A percentile compares a stretch with the other conserved stretches of the same genome.
phyloP scores from a whole-genome alignment of 345 rosid species.

The Eucalyptus rudis region DNA sequence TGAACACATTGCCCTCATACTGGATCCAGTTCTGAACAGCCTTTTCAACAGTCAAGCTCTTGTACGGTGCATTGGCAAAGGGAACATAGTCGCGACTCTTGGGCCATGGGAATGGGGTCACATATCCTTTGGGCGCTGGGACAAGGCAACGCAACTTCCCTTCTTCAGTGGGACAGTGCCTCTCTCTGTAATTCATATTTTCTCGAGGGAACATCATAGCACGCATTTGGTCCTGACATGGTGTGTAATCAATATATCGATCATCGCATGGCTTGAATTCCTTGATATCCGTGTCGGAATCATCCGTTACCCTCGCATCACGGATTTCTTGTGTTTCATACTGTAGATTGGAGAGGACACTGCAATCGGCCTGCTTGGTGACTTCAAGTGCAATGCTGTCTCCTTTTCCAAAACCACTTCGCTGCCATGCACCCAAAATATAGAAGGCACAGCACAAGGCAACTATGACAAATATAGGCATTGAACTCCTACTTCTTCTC shows the following conservation, averaged over 20 bases:
- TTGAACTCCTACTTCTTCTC: constrained; percentile 23
- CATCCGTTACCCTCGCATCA: not conserved
- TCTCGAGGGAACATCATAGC: constrained; percentile 57
- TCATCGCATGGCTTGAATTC: constrained; percentile 30
- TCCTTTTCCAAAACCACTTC: constrained; percentile 63
- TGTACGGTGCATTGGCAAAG: constrained; percentile 57
- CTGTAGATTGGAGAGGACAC: constrained; percentile 24
- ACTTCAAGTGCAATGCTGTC: constrained; percentile 38
- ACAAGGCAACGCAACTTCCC: constrained; percentile 45
- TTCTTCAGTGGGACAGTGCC: constrained; percentile 49
- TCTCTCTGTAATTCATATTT: constrained; percentile 50
- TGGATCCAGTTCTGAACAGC: constrained; percentile 67
- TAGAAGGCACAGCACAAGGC: constrained; percentile 51
- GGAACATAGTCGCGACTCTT: constrained; percentile 68
- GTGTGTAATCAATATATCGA: constrained; percentile 42
- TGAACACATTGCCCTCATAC: constrained; percentile 57
- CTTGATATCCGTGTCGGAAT: constrained; percentile 4
- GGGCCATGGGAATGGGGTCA: constrained; percentile 64
- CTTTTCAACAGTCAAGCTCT: constrained; percentile 65
- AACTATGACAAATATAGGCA: constrained; percentile 27
- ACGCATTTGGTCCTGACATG: constrained; percentile 53
- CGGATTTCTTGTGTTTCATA: constrained; percentile 39
- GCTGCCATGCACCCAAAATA: constrained; percentile 65
- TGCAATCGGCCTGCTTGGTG: constrained; percentile 35
- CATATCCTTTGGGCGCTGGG: constrained; percentile 61